phyloP scores from a whole-genome alignment of 257 asterid genomes.

The Rehmannia glutinosa region DNA sequence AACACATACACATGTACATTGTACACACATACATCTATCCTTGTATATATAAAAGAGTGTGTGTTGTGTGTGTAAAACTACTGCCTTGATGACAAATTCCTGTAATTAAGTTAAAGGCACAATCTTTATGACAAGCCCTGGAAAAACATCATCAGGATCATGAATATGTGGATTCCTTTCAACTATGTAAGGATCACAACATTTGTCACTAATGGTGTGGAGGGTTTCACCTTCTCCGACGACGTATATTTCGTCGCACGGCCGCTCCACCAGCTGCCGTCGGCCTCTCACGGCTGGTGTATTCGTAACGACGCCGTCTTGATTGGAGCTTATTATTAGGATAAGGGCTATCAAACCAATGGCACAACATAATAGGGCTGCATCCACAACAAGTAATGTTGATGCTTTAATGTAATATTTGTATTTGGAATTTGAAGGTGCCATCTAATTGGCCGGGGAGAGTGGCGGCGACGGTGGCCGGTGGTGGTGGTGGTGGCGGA shows the following conservation, averaged over 20 bases:
- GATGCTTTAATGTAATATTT: slow-evolving; percentile 11
- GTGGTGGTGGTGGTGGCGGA: neutral
- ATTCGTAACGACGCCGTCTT: neutral
- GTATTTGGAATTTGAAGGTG: slow-evolving; percentile 10
- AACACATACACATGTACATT: too few species aligned
- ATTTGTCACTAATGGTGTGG: slow-evolving; percentile 28
- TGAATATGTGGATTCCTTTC: slow-evolving; percentile 36
- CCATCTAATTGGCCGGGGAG: slow-evolving; percentile 2
- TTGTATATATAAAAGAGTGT: too few species aligned
- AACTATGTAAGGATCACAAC: slow-evolving; percentile 29
- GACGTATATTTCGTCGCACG: slow-evolving; percentile 31
- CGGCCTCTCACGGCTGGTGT: neutral
- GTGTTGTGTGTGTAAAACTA: too few species aligned
- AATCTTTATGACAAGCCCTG: slow-evolving; percentile 34
- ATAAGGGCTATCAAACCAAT: slow-evolving; percentile 3
- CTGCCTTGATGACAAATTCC: too few species aligned
- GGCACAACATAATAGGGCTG: neutral
- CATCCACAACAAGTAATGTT: neutral
- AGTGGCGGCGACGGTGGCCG: neutral
- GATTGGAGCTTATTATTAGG: slow-evolving; percentile 7
- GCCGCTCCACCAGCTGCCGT: slow-evolving; percentile 20
- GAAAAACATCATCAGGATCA: slow-evolving; percentile 36
- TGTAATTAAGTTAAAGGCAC: too few species aligned
- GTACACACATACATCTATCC: too few species aligned
- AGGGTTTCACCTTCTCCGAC: slow-evolving; percentile 39